Evolutionary conservation across 2,329 filamentous ascomycete genomes (phyloP).

Genomic region (Cytospora schulzeri): DNA sequence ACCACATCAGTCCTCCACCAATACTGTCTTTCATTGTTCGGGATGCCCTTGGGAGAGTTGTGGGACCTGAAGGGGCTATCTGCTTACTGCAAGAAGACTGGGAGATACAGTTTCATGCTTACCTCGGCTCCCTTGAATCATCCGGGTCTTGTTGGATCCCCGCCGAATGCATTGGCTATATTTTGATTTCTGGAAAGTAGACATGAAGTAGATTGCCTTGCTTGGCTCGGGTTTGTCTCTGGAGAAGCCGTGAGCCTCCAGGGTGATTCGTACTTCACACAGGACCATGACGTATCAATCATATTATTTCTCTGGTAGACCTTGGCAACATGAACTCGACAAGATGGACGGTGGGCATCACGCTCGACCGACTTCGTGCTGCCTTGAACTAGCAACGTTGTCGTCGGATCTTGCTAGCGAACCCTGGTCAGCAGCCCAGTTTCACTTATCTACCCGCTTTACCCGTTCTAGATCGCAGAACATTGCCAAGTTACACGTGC

Average conservation of each 20-base stretch:
- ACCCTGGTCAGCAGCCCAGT: too few species aligned
- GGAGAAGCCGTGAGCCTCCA: not conserved
- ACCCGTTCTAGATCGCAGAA: not conserved
- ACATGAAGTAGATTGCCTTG: too few species aligned
- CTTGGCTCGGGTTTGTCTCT: not conserved
- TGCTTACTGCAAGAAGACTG: conserved; percentile 52
- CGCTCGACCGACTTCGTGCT: too few species aligned
- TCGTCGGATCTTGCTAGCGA: not conserved
- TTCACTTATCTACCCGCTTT: not conserved
- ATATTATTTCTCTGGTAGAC: too few species aligned
- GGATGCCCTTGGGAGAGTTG: conserved; percentile 57
- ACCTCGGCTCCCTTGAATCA: conserved; percentile 62
- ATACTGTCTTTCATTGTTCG: conserved; percentile 53
- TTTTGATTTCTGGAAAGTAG: conserved; percentile 35
- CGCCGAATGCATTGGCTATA: conserved; percentile 52
- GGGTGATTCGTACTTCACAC: not conserved
- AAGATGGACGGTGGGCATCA: too few species aligned
- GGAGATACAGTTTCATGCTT: conserved; percentile 63
- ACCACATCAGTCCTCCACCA: conserved; percentile 46
- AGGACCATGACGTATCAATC: too few species aligned
- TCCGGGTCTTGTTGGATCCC: conserved; percentile 52
- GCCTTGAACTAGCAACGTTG: conserved; percentile 16
- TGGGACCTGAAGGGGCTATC: conserved; percentile 58
- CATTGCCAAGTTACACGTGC: not conserved
- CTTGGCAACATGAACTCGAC: too few species aligned